Conservation (phyloP, 2,329 filamentous ascomycete species). For the Thelonectria olida region DNA sequence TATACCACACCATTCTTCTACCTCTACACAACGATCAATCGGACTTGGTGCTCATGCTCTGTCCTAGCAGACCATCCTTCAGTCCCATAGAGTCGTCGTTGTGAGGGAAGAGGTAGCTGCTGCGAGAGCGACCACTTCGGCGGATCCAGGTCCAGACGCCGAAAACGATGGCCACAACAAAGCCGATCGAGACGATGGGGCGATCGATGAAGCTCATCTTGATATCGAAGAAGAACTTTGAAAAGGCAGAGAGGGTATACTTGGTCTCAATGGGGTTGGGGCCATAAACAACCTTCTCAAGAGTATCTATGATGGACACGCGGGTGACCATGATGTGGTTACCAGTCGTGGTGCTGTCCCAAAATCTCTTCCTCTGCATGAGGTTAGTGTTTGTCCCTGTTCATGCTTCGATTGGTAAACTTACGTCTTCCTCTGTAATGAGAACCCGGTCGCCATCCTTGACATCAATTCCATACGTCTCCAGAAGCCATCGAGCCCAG, state of each 20-base stretch:
- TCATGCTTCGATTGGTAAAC: conserved; percentile 49
- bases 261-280: conserved; percentile 79
- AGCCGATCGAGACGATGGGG: conserved; percentile 65
- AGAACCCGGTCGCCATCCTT: conserved; percentile 90
- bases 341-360: conserved; percentile 90
- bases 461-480: conserved; percentile 93
- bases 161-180: conserved; percentile 66
- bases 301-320: conserved; percentile 89
- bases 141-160: conserved; percentile 63
- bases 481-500: conserved; percentile 96
- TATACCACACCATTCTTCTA: not conserved
- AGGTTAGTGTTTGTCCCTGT: conserved; percentile 43
- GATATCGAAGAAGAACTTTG: conserved; percentile 76
- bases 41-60: conserved; percentile 47
- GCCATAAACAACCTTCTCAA: conserved; percentile 74
- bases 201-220: conserved; percentile 67
- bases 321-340: conserved; percentile 90
- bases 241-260: conserved; percentile 76
- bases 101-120: conserved; percentile 69
- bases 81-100: conserved; percentile 67
- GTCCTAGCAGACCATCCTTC: conserved; percentile 73
- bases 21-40: conserved; percentile 35
- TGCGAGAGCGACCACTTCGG: conserved; percentile 61
- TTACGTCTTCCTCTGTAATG: conserved; percentile 96
- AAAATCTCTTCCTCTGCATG: conserved; percentile 85